These are phyloP conservation scores for Pseudogymnoascus sp. DNA, from an alignment of 2,329 filamentous ascomycete species.

Conservation along the genomic window DNA sequence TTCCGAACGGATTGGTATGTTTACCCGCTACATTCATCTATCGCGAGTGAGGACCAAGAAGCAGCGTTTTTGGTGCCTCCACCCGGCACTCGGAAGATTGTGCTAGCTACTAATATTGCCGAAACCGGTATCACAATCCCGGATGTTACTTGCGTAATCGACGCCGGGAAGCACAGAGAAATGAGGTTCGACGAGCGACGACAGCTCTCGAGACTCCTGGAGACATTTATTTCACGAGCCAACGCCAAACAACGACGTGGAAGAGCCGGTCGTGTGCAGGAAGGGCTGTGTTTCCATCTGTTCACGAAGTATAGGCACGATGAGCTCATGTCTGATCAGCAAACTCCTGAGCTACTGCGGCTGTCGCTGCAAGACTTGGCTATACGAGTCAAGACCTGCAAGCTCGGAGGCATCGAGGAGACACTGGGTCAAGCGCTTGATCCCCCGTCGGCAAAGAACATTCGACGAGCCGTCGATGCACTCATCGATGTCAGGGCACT, in stretches of 20 bases:
- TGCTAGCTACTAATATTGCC: conserved; percentile 94
- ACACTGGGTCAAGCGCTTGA: conserved; percentile 84
- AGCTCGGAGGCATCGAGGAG: conserved; percentile 85
- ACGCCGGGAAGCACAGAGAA: conserved; percentile 93
- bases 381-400: conserved; percentile 95
- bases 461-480: conserved; percentile 84
- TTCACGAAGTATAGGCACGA: conserved; percentile 90
- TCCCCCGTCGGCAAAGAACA: conserved; percentile 84
- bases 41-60: conserved; percentile 94
- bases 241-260: conserved; percentile 94
- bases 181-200: conserved; percentile 94
- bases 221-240: conserved; percentile 90
- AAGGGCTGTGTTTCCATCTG: conserved; percentile 90
- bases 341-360: conserved; percentile 92
- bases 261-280: conserved; percentile 88
- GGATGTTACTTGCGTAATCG: conserved; percentile 93
- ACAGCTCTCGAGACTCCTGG: conserved; percentile 82
- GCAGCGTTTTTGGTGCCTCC: conserved; percentile 83
- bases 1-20: conserved; percentile 77
- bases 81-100: conserved; percentile 77
- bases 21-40: conserved; percentile 86
- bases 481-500: conserved; percentile 88
- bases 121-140: conserved; percentile 98
- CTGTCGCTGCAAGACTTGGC: conserved; percentile 90
- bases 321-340: conserved; percentile 76